Evolutionary conservation across 163 green algal genomes (phyloP).

Genomic region (Scenedesmus sp.): DNA sequence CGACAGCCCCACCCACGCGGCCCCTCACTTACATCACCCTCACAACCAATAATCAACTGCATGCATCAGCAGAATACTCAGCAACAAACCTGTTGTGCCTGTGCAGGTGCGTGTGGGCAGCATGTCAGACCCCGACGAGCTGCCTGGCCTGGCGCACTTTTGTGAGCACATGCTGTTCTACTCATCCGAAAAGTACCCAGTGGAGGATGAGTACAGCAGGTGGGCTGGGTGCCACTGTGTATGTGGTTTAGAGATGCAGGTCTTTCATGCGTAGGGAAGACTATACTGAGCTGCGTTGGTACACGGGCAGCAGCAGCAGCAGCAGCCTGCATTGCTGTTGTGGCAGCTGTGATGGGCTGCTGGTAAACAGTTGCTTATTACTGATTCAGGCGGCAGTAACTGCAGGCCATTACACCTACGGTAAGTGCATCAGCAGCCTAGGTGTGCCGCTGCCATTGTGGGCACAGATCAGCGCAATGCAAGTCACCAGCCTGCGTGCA

Average conservation of each 20-base stretch:
- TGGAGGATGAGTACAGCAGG: conserved; percentile 71
- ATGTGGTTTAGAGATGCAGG: not conserved
- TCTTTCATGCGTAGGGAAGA: too few species aligned
- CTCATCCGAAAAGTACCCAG: conserved; percentile 73
- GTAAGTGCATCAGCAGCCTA: not conserved
- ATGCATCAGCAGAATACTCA: not conserved
- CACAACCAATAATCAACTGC: too few species aligned
- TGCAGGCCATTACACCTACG: not conserved
- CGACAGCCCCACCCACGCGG: not conserved
- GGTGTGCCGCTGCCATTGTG: too few species aligned
- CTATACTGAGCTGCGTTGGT: not conserved
- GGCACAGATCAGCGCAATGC: not conserved
- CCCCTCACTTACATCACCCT: not conserved
- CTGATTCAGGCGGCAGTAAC: not conserved
- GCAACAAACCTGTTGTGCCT: not conserved
- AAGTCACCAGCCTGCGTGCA: not conserved
- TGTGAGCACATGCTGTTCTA: conserved; percentile 93
- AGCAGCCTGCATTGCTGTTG: not conserved
- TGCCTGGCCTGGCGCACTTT: conserved; percentile 90
- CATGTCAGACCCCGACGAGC: conserved; percentile 80
- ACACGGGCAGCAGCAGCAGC: not conserved
- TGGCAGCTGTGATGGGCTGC: not conserved
- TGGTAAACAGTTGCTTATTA: not conserved
- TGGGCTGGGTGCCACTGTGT: not conserved
- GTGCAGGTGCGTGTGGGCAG: conserved; percentile 84